Base-by-base conservation (phyloP, 2,329 filamentous ascomycete genomes). In the Trichoderma harzianum region DNA sequence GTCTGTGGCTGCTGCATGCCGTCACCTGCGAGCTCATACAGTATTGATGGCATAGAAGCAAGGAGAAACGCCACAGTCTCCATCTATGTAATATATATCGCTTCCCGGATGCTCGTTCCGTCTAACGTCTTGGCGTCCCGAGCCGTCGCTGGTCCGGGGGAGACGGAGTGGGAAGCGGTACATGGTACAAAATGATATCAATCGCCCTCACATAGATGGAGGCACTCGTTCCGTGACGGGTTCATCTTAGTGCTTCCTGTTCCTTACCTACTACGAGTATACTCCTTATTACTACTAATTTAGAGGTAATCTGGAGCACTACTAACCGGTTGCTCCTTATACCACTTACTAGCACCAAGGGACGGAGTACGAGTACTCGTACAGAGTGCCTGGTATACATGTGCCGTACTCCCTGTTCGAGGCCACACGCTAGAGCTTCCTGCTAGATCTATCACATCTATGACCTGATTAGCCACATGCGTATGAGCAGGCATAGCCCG, bases 371-470 rank as follows among this genome's bases (percentile, higher is more conserved):
- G n/a, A n/a, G n/a, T n/a, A n/a, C n/a, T n/a, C n/a, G n/a, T n/a
- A 65, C 32, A 14, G 21, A 55, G 51, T 57, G 55, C 21, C 43
- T 53, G 1, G 28, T 21, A 18, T 21, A 11, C 51, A 28, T 39
- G 64, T 57, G 34, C 55, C 34, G 65, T 60, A 30, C 36, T 60
- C 66, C 55, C 66, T 51, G 26, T 57, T 39, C 57, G 47, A 12
- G n/a, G 57, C 32, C 39, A 36, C 63, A 61, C 70, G 43, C 70
- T 68, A 72, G 43, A 62, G 47, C n/a, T 63, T 53, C 53, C 58
- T 72, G 43, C 70, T 58, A 72, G 70, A 72, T 72, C 70, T 69
- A 61, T 72, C 70, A 70, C 34, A 72, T 64, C 65, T 70, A 51
- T 70, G 53, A 64, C 65, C 34, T 72, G 70, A 69, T 70, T 65